phyloP scores from a whole-genome alignment of 441 rosid species.

The Geranium incanum region DNA sequence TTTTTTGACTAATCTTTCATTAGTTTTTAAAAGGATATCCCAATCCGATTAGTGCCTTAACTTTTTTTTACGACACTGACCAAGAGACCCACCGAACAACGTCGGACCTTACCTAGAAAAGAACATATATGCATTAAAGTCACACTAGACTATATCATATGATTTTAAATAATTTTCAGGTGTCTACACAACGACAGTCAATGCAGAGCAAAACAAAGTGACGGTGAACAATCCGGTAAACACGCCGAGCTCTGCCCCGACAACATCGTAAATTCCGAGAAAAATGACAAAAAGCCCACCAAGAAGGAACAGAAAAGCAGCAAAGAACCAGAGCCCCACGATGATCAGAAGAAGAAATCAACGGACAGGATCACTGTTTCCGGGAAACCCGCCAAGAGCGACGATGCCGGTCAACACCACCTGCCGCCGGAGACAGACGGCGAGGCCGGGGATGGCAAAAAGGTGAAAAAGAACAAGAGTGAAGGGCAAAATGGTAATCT shows the following conservation, averaged over 20 bases:
- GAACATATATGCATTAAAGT: too few species aligned
- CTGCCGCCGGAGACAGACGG: background rate
- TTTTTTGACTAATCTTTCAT: too few species aligned
- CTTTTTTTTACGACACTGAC: too few species aligned
- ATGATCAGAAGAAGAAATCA: background rate
- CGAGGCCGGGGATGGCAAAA: slow-evolving; percentile 20
- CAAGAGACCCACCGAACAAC: too few species aligned
- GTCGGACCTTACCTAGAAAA: too few species aligned
- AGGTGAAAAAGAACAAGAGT: slow-evolving; percentile 45
- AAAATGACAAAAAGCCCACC: slow-evolving; percentile 28
- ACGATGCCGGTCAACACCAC: background rate
- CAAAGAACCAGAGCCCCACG: slow-evolving; percentile 20
- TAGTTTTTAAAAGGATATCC: too few species aligned
- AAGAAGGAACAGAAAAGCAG: slow-evolving; percentile 24
- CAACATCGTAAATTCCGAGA: slow-evolving; percentile 17
- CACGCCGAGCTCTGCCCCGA: slow-evolving; percentile 53
- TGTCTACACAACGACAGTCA: slow-evolving; percentile 39
- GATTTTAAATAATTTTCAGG: slow-evolving; percentile 24
- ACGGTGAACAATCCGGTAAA: slow-evolving; percentile 48
- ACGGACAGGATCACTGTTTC: background rate
- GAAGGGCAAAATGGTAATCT: slow-evolving; percentile 25
- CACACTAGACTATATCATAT: too few species aligned
- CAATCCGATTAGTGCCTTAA: too few species aligned
- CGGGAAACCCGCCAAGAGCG: background rate
- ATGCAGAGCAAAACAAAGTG: slow-evolving; percentile 47